Evolutionary conservation across 768 basidiomycete genomes (phyloP), one percentile per base, ranked within the genome.

Genomic region (Tremella fuciformis): DNA sequence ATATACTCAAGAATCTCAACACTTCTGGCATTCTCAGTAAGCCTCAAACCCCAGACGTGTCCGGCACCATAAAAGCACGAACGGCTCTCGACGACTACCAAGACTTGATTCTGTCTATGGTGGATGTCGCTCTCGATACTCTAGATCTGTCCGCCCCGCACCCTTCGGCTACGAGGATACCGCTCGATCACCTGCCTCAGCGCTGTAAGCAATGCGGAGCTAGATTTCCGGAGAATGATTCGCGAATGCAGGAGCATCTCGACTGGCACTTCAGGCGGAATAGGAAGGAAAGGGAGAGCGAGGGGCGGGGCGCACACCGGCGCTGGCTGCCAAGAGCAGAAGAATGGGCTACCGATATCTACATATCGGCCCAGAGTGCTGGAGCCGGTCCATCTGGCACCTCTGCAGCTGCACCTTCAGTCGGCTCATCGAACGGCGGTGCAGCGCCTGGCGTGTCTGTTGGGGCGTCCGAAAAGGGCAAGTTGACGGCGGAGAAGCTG

Each of bases 241-340:
- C 85, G 73, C 81, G 79, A 39, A 82, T 92, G 81, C 84, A 93
- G 67, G 84, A 86, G 58, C 96, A 99, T 73, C 82, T 98, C 68
- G 94, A 99, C 75, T 88, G 89, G 87, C 94, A 99, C 77, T 97
- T 96, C 79, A 83, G 86, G 74, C 88, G 94, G 74, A 98, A 97
- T 71, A 84, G 72, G 48, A 68, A 76, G 37, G 72, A 75, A 55
- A 53, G 71, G 8, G 75, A 77, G 75, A 86, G 85, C 41, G 78
- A 84, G 16, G 91, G 89, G 0, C 83, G 94, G 59, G 91, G 91
- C 38, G 86, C 91, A 66, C 89, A 87, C 67, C 83, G 94, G 22
- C 87, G 88, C 67, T 97, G 93, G 93, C 89, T 92, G 58, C 81
- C 89, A 53, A 80, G 83, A 62, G 80, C 85, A 59, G 89, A 93